phyloP scores from a whole-genome alignment of 225 moss, liverwort and hornwort species.

The Lunularia cruciata region DNA sequence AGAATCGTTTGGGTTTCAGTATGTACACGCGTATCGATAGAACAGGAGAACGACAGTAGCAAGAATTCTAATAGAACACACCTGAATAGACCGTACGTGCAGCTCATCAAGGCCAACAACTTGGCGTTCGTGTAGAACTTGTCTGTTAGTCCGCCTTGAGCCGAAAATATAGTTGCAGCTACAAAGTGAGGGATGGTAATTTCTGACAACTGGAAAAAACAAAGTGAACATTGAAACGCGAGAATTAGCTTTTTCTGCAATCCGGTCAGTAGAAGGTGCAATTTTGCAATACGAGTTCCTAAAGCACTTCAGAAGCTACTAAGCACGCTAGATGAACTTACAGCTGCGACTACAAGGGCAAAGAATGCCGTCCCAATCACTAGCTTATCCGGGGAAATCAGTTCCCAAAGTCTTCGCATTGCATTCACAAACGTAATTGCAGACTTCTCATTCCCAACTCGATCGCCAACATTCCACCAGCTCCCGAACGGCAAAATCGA shows the following conservation, averaged over 20 bases:
- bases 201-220: constrained; percentile 73
- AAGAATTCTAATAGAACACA: too few relatives aligned
- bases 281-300: too few relatives aligned
- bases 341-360: constrained; percentile 83
- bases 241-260: too few relatives aligned
- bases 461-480: constrained; percentile 82
- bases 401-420: constrained; percentile 78
- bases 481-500: constrained; percentile 67
- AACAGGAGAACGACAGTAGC: too few relatives aligned
- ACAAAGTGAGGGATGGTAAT: constrained; percentile 98
- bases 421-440: constrained; percentile 69
- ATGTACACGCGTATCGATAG: too few relatives aligned
- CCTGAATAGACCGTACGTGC: constrained; percentile 95
- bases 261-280: too few relatives aligned
- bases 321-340: constrained; percentile 43
- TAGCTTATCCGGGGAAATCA: constrained; percentile 70
- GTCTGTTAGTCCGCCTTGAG: constrained; percentile 63
- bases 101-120: constrained; percentile 75
- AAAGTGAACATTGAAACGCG: background rate
- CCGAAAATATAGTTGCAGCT: constrained; percentile 95
- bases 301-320: too few relatives aligned
- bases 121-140: constrained; percentile 78
- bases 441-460: constrained; percentile 38
- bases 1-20: too few relatives aligned
- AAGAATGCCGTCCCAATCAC: constrained; percentile 65